phyloP scores from a whole-genome alignment of 352 stramenopile species.

The Phytophthora citrophthora region DNA sequence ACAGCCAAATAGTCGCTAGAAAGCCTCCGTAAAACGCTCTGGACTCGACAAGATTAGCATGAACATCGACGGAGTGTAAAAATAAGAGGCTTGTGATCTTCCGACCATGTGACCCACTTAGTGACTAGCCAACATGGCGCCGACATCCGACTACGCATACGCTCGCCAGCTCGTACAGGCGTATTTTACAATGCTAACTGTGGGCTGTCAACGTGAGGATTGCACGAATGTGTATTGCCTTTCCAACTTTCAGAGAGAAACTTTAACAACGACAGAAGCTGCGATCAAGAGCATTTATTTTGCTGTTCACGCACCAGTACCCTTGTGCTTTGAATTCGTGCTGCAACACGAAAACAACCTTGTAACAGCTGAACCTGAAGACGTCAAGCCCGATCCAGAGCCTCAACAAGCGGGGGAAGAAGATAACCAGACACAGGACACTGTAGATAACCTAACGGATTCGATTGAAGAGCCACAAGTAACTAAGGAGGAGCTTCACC shows the following conservation, averaged over 20 bases:
- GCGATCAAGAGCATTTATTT: slow-evolving; percentile 58
- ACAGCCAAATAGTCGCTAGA: slow-evolving; percentile 18
- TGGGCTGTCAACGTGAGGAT: slow-evolving; percentile 39
- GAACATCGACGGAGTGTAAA: slow-evolving; percentile 27
- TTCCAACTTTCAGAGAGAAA: slow-evolving; percentile 29
- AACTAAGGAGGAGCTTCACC: slow-evolving; percentile 26
- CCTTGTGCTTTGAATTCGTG: slow-evolving; percentile 45
- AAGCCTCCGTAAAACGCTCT: slow-evolving; percentile 25
- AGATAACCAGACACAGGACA: slow-evolving; percentile 15
- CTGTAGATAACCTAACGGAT: neutral
- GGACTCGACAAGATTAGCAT: slow-evolving; percentile 33
- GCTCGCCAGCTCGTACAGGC: slow-evolving; percentile 57
- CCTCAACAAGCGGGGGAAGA: slow-evolving; percentile 12
- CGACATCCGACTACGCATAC: slow-evolving; percentile 37
- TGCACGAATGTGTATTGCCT: slow-evolving; percentile 52
- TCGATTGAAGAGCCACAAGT: neutral
- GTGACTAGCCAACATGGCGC: slow-evolving; percentile 13
- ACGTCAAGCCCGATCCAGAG: neutral
- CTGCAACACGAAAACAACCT: neutral
- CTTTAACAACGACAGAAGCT: slow-evolving; percentile 47
- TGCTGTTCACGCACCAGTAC: slow-evolving; percentile 44
- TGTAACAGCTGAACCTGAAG: neutral
- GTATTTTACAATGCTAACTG: slow-evolving; percentile 73
- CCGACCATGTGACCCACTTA: slow-evolving; percentile 7
- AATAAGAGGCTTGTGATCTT: slow-evolving; percentile 36